Base-by-base conservation (phyloP, 768 basidiomycete genomes). In the Artomyces pyxidatus region DNA sequence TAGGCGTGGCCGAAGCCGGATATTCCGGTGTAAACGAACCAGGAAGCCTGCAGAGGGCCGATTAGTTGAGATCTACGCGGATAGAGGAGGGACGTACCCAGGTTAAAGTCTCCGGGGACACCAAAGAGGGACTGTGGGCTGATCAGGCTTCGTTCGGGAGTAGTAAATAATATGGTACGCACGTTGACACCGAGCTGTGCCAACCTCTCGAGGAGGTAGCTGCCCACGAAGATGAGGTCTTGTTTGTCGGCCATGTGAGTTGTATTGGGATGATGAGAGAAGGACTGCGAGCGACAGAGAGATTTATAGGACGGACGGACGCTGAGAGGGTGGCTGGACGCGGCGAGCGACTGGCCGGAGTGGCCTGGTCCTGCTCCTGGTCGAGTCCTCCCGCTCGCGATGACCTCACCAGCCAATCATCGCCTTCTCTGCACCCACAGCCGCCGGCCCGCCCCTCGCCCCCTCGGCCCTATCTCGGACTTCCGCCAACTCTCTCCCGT, bases 71-170 rank as follows among this genome's bases (percentile, higher is more conserved):
- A 22, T 3, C 22, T 11, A 19, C n/a, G 2, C 28, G 35, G 22
- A 38, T 10, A 50, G 29, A 17, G 26, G 25, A 16, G 25, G 23
- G 23, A 51, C 68, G 9, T 56, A 69, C 71, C 83, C 39, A 90
- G 75, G 61, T 89, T 89, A 55, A 88, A 90, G 63, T 91, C 88
- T n/a, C 89, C 89, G 0, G 89, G 89, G 0, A 91, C 75, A 14
- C 88, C 89, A 49, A 92, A 91, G 70, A 91, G 75, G 40, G 77
- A 74, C 87, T 91, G 61, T 39, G 61, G 50, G 9, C 51, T 35
- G 41, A 47, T 45, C 38, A 30, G 47, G 45, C 32, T 27, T 6
- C 21, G 38, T 3, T 39, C 4, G 9, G 41, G 25, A 16, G 16
- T 7, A 26, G 44, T 9, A 32, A 35, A 9, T 16, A 11, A 5